These are phyloP conservation scores for Penicillium sp. DNA, from an alignment of 2,329 filamentous ascomycete genomes.

Conservation along the genomic window DNA sequence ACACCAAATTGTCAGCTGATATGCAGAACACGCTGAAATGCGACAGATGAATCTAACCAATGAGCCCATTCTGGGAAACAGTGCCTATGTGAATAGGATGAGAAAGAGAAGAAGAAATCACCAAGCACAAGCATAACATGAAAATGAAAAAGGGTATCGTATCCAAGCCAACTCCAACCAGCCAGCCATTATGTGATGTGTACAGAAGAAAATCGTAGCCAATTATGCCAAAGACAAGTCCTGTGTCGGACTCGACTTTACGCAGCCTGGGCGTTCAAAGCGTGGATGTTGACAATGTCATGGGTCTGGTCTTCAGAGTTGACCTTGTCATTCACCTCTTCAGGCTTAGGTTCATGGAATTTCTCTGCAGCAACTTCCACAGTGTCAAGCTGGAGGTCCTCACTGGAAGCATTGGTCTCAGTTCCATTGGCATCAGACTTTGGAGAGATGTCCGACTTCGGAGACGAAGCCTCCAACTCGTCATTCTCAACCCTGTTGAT, in stretches of 20 bases:
- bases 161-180: not conserved
- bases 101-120: not conserved
- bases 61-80: not conserved
- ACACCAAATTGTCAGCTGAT: not conserved
- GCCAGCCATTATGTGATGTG: not conserved
- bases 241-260: not conserved
- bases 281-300: not conserved
- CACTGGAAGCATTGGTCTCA: not conserved
- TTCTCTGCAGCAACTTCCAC: not conserved
- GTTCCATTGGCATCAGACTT: not conserved
- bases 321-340: not conserved
- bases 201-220: not conserved
- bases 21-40: conserved; percentile 4
- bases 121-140: not conserved
- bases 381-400: not conserved
- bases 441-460: not conserved
- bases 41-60: not conserved
- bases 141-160: not conserved
- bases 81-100: not conserved
- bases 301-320: not conserved
- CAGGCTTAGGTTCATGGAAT: not conserved
- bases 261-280: not conserved
- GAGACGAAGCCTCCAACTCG: not conserved
- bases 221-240: not conserved
- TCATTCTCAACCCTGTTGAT: not conserved